phyloP scores from a whole-genome alignment of 1,139 yeast species.

The Blastobotrys elegans region DNA sequence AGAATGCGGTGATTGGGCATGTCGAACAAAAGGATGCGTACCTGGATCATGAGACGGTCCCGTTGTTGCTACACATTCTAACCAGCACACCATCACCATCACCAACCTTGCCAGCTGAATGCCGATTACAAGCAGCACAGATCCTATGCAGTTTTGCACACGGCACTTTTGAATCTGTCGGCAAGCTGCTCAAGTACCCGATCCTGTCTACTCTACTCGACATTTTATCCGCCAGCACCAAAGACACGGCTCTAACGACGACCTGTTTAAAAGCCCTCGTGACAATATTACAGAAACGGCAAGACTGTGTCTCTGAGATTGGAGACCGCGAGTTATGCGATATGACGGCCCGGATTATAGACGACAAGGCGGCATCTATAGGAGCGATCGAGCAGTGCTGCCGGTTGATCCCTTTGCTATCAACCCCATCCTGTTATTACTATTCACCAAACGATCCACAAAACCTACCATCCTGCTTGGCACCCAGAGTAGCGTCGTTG shows the following conservation, averaged over 20 bases:
- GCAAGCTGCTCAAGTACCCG: neutral
- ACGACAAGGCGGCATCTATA: neutral
- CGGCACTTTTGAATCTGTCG: slow-evolving; percentile 1
- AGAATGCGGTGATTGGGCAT: slow-evolving; percentile 8
- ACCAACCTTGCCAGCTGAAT: neutral
- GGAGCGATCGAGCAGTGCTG: slow-evolving; percentile 3
- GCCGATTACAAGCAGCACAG: slow-evolving; percentile 3
- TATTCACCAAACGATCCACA: too few relatives aligned
- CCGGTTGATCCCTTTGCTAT: slow-evolving; percentile 1
- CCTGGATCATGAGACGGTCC: slow-evolving; percentile 1
- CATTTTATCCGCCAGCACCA: neutral
- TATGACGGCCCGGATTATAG: neutral
- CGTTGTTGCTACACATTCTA: neutral
- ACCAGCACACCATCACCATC: neutral
- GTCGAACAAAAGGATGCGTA: slow-evolving; percentile 7
- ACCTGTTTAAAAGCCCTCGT: slow-evolving; percentile 3
- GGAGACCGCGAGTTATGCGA: neutral
- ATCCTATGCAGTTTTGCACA: slow-evolving; percentile 8
- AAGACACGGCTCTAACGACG: neutral
- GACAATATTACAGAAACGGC: neutral
- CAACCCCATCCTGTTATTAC: too few relatives aligned
- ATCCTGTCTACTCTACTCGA: neutral
- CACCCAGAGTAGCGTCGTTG: slow-evolving; percentile 5
- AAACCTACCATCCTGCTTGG: neutral
- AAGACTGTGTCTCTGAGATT: neutral